Conservation (phyloP, 306 rosid genomes). For the Vicia villosa region DNA sequence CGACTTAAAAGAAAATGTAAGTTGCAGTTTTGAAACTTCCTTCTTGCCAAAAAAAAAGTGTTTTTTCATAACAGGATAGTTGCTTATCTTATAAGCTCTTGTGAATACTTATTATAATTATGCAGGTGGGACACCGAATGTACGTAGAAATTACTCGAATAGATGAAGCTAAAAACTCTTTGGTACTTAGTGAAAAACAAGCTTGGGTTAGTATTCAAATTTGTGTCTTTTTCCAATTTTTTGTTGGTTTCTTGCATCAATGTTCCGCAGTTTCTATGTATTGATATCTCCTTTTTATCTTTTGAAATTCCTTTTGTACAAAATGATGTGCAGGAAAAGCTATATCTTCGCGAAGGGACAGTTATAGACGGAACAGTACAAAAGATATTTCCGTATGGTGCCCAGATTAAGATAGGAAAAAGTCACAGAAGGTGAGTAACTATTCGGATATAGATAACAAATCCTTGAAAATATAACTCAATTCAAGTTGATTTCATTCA, state of each 20-base stretch:
- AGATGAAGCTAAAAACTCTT: slow-evolving; percentile 75
- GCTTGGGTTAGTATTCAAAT: slow-evolving; percentile 81
- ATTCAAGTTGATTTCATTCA: slow-evolving; percentile 4
- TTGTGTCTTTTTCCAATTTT: slow-evolving; percentile 20
- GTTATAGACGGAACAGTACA: slow-evolving; percentile 83
- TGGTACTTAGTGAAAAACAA: slow-evolving; percentile 77
- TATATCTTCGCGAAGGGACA: slow-evolving; percentile 76
- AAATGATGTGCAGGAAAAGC: slow-evolving; percentile 58
- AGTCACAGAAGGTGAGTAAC: slow-evolving; percentile 68
- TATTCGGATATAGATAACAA: slow-evolving; percentile 20
- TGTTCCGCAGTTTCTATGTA: slow-evolving; percentile 1
- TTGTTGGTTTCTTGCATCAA: slow-evolving; percentile 11
- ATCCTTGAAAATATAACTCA: slow-evolving; percentile 9
- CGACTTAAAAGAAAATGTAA: slow-evolving; percentile 79
- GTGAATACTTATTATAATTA: slow-evolving; percentile 22
- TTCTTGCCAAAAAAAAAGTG: not conserved
- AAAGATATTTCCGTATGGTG: slow-evolving; percentile 82
- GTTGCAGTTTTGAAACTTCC: slow-evolving; percentile 34
- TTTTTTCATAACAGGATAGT: not conserved
- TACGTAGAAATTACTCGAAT: slow-evolving; percentile 68
- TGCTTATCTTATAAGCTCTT: not conserved
- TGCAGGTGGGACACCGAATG: slow-evolving; percentile 76
- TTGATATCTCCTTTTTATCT: slow-evolving; percentile 16
- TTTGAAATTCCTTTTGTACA: slow-evolving; percentile 23
- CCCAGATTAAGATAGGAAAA: slow-evolving; percentile 72